Conservation (phyloP, 148 eudicot genomes). For the Rhododendron henanense region DNA sequence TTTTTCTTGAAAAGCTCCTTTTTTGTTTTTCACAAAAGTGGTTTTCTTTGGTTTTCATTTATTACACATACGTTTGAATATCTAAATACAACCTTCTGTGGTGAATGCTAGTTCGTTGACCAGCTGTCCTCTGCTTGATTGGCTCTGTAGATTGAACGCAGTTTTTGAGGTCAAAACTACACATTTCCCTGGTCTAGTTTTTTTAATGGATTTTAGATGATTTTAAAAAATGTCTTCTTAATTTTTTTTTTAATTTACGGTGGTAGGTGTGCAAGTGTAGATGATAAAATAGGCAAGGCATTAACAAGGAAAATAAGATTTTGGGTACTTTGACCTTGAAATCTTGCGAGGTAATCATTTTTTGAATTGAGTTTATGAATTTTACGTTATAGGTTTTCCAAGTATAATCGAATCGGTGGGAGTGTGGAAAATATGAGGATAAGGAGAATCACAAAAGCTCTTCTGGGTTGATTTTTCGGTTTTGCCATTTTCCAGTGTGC, state of each 20-base stretch:
- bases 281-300: background rate
- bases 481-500: background rate
- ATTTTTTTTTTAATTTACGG: background rate
- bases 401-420: too few relatives aligned
- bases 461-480: background rate
- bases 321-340: background rate
- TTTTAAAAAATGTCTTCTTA: background rate
- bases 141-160: background rate
- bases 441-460: background rate
- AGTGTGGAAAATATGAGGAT: too few relatives aligned
- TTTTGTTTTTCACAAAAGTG: background rate
- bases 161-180: background rate
- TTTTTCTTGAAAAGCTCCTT: background rate
- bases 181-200: background rate
- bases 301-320: too few relatives aligned
- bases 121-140: background rate
- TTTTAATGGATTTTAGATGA: background rate
- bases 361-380: background rate
- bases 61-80: background rate
- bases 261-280: background rate
- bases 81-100: background rate
- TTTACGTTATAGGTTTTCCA: background rate
- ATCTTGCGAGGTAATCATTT: background rate
- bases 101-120: background rate
- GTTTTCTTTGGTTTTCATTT: background rate